Conservation (phyloP, 208 protist species). For the Leishmania braziliensis region DNA sequence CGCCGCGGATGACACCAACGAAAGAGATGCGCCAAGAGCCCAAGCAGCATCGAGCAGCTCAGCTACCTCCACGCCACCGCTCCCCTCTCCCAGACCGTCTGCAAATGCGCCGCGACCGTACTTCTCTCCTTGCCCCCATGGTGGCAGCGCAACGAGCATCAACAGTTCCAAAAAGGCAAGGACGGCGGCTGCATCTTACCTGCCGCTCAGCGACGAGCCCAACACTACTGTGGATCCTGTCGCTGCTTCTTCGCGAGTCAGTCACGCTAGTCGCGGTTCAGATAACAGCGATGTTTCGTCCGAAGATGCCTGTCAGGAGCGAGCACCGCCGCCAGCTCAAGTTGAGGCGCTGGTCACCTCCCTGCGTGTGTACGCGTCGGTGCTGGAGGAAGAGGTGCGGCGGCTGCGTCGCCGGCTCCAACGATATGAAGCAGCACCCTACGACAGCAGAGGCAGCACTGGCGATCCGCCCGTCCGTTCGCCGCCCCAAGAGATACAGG, state of each 20-base stretch:
- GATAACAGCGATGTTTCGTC: neutral
- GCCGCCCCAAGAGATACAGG: neutral
- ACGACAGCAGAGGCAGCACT: neutral
- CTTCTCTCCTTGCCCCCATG: neutral
- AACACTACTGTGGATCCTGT: neutral
- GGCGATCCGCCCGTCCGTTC: no score
- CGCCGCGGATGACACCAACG: neutral
- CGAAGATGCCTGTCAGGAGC: neutral
- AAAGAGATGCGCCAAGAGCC: neutral
- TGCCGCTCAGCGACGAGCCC: neutral
- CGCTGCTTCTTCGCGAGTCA: neutral
- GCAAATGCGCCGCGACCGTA: neutral
- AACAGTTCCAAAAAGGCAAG: neutral
- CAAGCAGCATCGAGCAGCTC: neutral
- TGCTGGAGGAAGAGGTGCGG: conserved; percentile 11
- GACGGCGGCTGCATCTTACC: neutral
- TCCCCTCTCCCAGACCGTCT: neutral
- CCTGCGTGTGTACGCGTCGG: conserved; percentile 1
- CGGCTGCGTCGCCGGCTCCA: conserved; percentile 4
- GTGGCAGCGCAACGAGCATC: neutral
- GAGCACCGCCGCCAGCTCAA: neutral
- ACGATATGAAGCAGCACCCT: neutral
- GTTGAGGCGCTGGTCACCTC: neutral
- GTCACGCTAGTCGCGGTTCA: neutral
- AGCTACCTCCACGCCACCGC: neutral